Conservation (phyloP, 139 green algal species). For the Closterium sp. region DNA sequence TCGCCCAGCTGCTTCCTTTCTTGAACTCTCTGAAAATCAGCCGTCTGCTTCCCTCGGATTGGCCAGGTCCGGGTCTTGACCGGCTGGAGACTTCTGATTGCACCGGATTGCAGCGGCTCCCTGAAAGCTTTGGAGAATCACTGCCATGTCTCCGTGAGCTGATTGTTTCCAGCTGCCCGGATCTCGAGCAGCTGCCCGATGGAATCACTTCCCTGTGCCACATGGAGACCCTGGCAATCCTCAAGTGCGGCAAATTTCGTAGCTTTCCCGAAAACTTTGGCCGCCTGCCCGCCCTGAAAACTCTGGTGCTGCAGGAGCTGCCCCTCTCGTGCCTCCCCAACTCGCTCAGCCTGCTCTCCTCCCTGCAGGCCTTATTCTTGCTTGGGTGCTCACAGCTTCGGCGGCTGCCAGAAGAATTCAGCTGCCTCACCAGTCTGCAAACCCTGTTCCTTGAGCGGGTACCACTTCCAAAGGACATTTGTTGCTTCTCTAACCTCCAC, state of each 20-base stretch:
- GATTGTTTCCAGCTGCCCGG: background rate
- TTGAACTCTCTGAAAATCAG: background rate
- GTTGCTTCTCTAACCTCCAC: background rate
- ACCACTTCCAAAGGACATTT: background rate
- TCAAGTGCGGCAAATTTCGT: background rate
- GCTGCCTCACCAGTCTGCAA: background rate
- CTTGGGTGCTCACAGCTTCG: background rate
- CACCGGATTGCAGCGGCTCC: background rate
- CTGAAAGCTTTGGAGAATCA: background rate
- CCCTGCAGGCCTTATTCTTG: background rate
- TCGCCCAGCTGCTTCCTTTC: background rate
- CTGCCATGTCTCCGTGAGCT: background rate
- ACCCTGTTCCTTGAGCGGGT: background rate
- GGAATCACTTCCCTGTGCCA: background rate
- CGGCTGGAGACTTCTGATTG: background rate
- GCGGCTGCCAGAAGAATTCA: background rate
- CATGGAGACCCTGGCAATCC: background rate
- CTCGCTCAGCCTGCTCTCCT: background rate
- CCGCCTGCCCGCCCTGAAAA: too few species aligned
- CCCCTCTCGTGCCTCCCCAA: background rate
- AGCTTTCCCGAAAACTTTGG: too few species aligned
- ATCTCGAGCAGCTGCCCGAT: background rate
- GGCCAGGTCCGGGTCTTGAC: background rate
- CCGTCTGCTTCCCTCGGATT: background rate
- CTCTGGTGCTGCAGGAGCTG: background rate